Evolutionary conservation across 768 basidiomycete genomes (phyloP), one percentile per base, ranked within the genome.

Genomic region (Leccinellum albellum): DNA sequence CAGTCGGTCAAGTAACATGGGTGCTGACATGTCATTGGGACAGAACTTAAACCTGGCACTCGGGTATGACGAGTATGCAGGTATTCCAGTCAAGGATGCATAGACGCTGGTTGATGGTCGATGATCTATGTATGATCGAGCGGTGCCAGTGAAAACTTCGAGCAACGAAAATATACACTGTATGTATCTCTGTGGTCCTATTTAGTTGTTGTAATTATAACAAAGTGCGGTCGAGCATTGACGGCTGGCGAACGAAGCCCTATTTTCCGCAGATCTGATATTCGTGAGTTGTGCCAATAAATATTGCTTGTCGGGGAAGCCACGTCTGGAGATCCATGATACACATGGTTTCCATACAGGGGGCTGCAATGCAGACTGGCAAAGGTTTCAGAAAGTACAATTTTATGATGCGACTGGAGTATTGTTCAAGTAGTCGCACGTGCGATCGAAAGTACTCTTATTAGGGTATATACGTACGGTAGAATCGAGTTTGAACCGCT

Each of bases 41-140:
- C 64, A 94, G 88, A 97, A 97, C 70, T 74, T 97, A 68, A 97
- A 96, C 75, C 78, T 96, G 51, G 86, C 91, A 3, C 79, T 97
- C 32, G 94, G 94, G 8, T 90, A 87, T 61, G 89, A 92, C 54
- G 93, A 95, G 66, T 87, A 83, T 61, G 83, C 83, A 4, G 93
- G 93, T 3, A 91, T 95, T 57, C 85, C 88, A 5, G 52, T 70
- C 6, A 58, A 70, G 8, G 33, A 9, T 3, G 54, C 42, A 24
- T 66, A 66, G 55, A 20, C 1, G 7, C 23, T 17, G 23, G 10
- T 33, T 33, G 35, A 26, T 29, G 26, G 26, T 26, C 26, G 26
- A 26, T 26, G 26, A 26, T 26, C 26, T 26, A 26, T 26, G 26
- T 26, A 6, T 6, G 26, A 26, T 26, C 26, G 26, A 26, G 26